These are phyloP conservation scores for Vanrija humicola DNA, from an alignment of 1,284 basidiomycete genomes.

Conservation along the genomic window DNA sequence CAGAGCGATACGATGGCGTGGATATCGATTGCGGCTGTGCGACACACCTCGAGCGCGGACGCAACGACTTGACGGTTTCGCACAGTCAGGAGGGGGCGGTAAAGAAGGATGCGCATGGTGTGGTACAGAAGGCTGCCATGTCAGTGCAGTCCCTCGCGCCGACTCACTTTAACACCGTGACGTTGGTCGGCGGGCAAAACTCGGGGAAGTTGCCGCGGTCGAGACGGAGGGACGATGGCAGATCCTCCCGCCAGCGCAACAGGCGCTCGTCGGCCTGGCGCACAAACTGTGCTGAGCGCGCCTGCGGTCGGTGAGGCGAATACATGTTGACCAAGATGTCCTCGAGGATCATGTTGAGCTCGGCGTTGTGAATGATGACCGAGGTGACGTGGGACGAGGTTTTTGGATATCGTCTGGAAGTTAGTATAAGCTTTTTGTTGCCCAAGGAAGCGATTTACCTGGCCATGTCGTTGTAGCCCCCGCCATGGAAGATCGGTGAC, in stretches of 20 bases:
- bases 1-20: constrained; percentile 21
- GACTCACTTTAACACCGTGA: constrained; percentile 17
- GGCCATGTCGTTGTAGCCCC: neutral
- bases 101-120: constrained; percentile 19
- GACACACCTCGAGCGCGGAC: constrained; percentile 20
- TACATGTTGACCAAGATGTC: constrained; percentile 28
- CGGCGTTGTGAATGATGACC: constrained; percentile 10
- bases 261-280: constrained; percentile 12
- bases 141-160: neutral
- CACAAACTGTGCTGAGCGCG: constrained; percentile 18
- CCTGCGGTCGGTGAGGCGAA: constrained; percentile 20
- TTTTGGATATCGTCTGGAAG: neutral
- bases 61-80: constrained; percentile 18
- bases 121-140: constrained; percentile 15
- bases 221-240: constrained; percentile 6
- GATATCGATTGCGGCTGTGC: constrained; percentile 19
- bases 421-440: neutral
- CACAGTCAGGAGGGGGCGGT: constrained; percentile 20
- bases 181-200: constrained; percentile 19
- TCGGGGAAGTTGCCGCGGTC: constrained; percentile 12
- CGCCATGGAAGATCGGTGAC: constrained; percentile 10
- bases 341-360: constrained; percentile 25
- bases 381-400: neutral
- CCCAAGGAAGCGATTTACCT: neutral
- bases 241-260: constrained; percentile 7